These are phyloP conservation scores for Tanacetum coccineum DNA, from an alignment of 129 eudicot species.

Conservation along the genomic window DNA sequence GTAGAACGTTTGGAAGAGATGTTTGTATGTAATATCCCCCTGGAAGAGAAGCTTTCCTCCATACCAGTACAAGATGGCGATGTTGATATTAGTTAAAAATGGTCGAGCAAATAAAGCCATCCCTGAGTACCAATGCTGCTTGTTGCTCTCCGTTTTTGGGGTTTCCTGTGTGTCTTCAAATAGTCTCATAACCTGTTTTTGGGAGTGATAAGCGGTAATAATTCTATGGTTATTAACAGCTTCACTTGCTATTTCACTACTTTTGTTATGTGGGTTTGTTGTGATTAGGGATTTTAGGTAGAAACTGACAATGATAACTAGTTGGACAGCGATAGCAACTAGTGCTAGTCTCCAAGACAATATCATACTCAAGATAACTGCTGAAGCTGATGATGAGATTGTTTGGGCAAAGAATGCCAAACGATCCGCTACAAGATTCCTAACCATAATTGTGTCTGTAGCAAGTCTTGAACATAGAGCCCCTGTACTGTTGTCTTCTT, in stretches of 20 bases:
- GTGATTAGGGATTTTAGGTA: constrained; percentile 11
- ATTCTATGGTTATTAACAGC: constrained; percentile 32
- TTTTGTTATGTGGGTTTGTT: constrained; percentile 22
- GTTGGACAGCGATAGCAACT: too few species aligned
- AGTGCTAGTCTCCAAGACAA: constrained; percentile 3
- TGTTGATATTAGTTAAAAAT: constrained; percentile 22
- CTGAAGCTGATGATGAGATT: constrained; percentile 30
- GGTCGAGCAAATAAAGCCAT: constrained; percentile 31
- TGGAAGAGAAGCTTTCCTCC: constrained; percentile 41
- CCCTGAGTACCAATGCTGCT: constrained; percentile 33
- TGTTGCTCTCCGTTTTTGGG: constrained; percentile 21
- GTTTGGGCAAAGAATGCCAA: constrained; percentile 16
- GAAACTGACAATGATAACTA: too few species aligned
- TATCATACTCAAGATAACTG: constrained; percentile 28
- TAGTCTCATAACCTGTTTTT: constrained; percentile 31
- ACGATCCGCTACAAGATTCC: constrained; percentile 38
- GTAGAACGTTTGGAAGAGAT: constrained; percentile 40
- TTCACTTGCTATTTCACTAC: constrained; percentile 38
- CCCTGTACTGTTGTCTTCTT: constrained; percentile 31
- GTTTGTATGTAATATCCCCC: constrained; percentile 28
- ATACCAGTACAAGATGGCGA: constrained; percentile 38
- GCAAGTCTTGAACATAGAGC: constrained; percentile 37
- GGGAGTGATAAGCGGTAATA: constrained; percentile 24
- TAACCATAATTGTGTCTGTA: constrained; percentile 31
- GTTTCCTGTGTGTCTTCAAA: constrained; percentile 26